Evolutionary conservation across 192 early-diverging fungal species (phyloP), one percentile per base, ranked within the genome.

Genomic region (Borealophlyctis nickersoniae): DNA sequence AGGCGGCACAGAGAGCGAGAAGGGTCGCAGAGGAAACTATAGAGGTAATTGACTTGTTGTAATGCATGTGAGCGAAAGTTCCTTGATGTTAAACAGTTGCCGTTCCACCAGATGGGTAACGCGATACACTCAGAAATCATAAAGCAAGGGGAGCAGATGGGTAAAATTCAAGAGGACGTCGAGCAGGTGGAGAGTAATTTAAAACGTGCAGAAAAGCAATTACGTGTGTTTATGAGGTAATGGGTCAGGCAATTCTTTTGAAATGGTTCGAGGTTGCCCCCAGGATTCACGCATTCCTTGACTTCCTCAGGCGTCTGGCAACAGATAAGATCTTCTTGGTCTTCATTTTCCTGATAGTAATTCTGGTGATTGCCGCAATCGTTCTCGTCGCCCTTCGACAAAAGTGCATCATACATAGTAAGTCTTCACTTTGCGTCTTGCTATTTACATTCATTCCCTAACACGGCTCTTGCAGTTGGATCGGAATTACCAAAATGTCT

Each of bases 271-370:
- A 32, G 13, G 2, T 11, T 28, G 3, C 29, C 13, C 30, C 11
- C 48, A 28, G 4, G 31, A 51, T 24, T 5, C 13, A 13, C 34
- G 29, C 16, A 9, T 53, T 9, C 24, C 56, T 4, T 14, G 14
- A 31, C 32, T 32, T 32, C n/a, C 7, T 9, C 13, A 84, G 82
- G 28, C 77, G 80, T 31, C 69, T 85, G 72, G 79, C 80, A 16
- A 79, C 78, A 0, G 83, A 85, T 57, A 78, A 79, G 36, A 81
- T 85, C 54, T 82, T 85, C 65, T 63, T 85, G 32, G 49, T 82
- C 29, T 78, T 85, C 50, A 81, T 85, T n/a, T 67, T 85, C 34
- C 65, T 85, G 30, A 77, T 80, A 30, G 78, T 82, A 35, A 55
- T 85, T 28, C 74, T 81, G n/a, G 53, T 85, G 26, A 60, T 85